Evolutionary conservation across 371 early-diverging fungal genomes (phyloP), one percentile per base, ranked within the genome.

Genomic region (Sporodiniella umbellata): DNA sequence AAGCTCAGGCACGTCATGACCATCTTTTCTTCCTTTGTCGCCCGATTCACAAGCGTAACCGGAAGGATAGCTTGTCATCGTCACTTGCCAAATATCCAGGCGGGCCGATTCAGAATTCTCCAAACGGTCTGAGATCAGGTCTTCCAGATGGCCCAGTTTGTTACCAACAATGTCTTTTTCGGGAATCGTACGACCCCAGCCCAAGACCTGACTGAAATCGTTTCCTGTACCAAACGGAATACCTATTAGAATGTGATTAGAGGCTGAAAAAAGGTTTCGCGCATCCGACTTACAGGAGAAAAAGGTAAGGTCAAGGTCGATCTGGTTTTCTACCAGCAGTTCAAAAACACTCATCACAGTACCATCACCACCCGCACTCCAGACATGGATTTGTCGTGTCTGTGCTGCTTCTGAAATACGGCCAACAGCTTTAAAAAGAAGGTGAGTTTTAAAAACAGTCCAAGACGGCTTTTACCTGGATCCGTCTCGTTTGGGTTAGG

Each of bases 221-320:
- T 84, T 84, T 25, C 84, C 84, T 4, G 84, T 84, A 37, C 84
- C 84, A 53, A 84, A 81, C 1, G 84, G 84, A 23, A 82, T 82
- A 52, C 74, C 74, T 74, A 46, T 19, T n/a, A 3, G 5, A 35
- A 28, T 7, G 10, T 7, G 10, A 28, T 7, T 7, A 28, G 10
- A 28, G 10, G 10, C 4, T 7, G 10, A 28, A 28, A 28, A 28
- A 28, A 28, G 10, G 30, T 4, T 28, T n/a, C n/a, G 31, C 31
- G 31, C 12, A 10, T 17, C 18, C 23, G 10, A 40, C 58, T 64
- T 62, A 66, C 81, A 78, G 44, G 83, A 82, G 45, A 84, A 82
- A 54, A 72, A 84, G 56, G 82, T 58, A 11, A 60, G 60, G 31
- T 75, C 71, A 22, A 80, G 62, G 35, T 83, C 78, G 37, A 84